Base-by-base conservation (phyloP, 1,284 basidiomycete species). In the Gomphus bonarii region DNA sequence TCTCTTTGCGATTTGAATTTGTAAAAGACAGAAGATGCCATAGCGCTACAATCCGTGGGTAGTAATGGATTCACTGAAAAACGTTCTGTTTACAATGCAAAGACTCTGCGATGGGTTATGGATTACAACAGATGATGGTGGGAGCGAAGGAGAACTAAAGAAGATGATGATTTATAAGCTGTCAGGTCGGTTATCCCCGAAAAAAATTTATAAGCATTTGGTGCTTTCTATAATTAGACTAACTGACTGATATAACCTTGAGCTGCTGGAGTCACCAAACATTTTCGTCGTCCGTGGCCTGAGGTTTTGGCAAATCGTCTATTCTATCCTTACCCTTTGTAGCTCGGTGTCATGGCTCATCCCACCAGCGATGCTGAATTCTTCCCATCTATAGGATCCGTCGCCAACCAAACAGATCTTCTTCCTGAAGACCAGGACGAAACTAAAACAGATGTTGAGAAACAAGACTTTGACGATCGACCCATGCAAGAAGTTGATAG, bases 11-110 rank as follows among this genome's bases (percentile, higher is more conserved):
- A 95, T 70, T 86, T 91, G 85, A 97, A 99, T 73, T 90, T 91
- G 83, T 98, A 99, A 76, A 97, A 98, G 67, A 99, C 93, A 70
- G 88, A 92, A 66, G 91, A 94, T 66, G 88, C 80, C 92, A 95
- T 95, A 38, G 38, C 12, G 63, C 49, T 54, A 55, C 53, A 49
- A 55, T 50, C 22, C 35, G 30, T 58, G 52, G 50, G 57, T 36
- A 48, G 38, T 20, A 50, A 55, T 51, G 50, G 50, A 55, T 50
- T 55, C 52, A 58, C 55, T 42, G 28, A 20, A 55, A 55, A 47
- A 18, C 28, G 33, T 44, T 55, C 46, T 55, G 57, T 58, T 44
- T 58, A 49, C 54, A 59, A 38, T 22, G 35, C 50, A 53, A 50
- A 28, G 40, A 50, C 35, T 50, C 42, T 51, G 47, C 22, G 48